These are phyloP conservation scores for Suhomyces ambrosiae DNA, from an alignment of 1,139 yeast species.

Conservation along the genomic window DNA sequence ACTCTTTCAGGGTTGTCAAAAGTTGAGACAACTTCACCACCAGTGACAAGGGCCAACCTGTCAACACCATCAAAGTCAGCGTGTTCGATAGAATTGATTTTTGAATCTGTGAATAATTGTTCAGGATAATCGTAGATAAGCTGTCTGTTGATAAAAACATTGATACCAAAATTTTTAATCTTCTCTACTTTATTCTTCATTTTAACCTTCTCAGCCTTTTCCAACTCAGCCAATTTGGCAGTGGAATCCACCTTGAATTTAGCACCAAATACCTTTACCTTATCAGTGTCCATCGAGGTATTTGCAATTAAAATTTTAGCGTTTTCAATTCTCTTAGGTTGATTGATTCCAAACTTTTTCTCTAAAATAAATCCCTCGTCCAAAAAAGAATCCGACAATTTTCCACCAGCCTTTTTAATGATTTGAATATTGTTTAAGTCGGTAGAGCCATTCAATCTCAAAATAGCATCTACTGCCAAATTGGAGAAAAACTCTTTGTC, in stretches of 20 bases:
- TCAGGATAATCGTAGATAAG: conserved; percentile 98
- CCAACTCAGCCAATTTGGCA: conserved; percentile 90
- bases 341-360: conserved; percentile 91
- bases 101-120: conserved; percentile 84
- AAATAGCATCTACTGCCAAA: conserved; percentile 91
- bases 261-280: conserved; percentile 96
- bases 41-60: conserved; percentile 93
- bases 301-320: conserved; percentile 91
- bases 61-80: conserved; percentile 99
- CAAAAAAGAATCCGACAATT: conserved; percentile 84
- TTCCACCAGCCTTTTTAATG: conserved; percentile 92
- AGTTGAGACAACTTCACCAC: conserved; percentile 97
- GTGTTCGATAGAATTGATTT: conserved; percentile 91
- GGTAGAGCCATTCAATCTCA: conserved; percentile 91
- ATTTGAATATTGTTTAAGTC: conserved; percentile 92
- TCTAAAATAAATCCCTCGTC: conserved; percentile 95
- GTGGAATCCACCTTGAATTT: conserved; percentile 96
- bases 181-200: conserved; percentile 90
- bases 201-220: conserved; percentile 91
- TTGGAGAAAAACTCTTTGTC: conserved; percentile 88
- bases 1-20: conserved; percentile 90
- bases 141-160: conserved; percentile 92
- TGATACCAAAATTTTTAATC: conserved; percentile 78
- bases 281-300: conserved; percentile 96
- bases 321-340: conserved; percentile 81